phyloP scores from a whole-genome alignment of 306 rosid species.

The Canavalia ensiformis region DNA sequence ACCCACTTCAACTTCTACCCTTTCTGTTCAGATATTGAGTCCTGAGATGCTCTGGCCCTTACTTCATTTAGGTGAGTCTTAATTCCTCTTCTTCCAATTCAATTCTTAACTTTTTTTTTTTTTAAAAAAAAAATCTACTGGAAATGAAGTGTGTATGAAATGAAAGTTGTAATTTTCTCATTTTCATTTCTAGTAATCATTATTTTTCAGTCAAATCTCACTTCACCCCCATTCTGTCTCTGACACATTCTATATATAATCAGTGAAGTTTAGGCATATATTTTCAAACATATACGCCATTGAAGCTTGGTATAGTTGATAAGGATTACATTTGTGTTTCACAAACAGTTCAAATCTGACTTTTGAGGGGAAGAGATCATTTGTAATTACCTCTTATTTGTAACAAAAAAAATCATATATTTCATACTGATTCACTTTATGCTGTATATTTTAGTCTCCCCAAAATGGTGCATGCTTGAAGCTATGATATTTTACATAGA shows the following conservation, averaged over 20 bases:
- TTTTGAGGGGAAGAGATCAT: no score
- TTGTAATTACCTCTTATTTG: no score
- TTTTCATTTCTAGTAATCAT: neutral
- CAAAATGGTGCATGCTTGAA: neutral
- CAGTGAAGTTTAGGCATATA: no score
- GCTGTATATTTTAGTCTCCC: no score
- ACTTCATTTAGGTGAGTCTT: slow-evolving; percentile 20
- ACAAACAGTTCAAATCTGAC: no score
- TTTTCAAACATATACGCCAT: no score
- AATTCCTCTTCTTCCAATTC: neutral
- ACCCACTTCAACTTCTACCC: no score
- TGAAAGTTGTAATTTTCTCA: neutral
- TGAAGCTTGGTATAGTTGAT: no score
- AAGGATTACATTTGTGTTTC: no score
- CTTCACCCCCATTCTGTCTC: neutral
- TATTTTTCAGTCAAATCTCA: neutral
- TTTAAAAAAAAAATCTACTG: neutral
- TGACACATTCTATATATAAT: neutral
- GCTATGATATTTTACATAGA: neutral
- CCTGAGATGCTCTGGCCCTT: slow-evolving; percentile 3
- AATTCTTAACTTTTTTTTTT: neutral
- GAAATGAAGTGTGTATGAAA: neutral
- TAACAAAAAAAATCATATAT: no score
- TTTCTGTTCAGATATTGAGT: no score
- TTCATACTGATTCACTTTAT: neutral